These are phyloP conservation scores for Trichomonas vaginalis DNA, from an alignment of 208 protist genomes.

Conservation along the genomic window DNA sequence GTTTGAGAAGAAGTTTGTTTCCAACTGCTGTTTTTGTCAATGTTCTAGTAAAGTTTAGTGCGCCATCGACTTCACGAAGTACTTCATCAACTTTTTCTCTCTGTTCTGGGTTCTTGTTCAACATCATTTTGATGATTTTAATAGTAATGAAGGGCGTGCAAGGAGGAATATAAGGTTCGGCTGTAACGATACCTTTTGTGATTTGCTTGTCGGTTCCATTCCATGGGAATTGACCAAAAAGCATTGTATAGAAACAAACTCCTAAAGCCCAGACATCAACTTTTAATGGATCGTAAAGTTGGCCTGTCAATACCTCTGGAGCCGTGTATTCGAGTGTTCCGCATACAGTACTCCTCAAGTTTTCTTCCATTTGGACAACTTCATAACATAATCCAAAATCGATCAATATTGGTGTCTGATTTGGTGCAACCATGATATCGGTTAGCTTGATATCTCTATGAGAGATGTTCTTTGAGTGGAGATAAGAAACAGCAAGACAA, in stretches of 20 bases:
- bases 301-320: background rate
- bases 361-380: background rate
- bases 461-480: background rate
- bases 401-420: background rate
- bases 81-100: too few species aligned
- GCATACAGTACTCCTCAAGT: background rate
- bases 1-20: background rate
- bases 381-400: background rate
- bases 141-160: too few species aligned
- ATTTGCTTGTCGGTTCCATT: background rate
- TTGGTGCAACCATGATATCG: background rate
- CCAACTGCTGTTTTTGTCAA: too few species aligned
- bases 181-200: too few species aligned
- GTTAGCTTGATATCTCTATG: background rate
- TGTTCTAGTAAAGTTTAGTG: too few species aligned
- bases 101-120: too few species aligned
- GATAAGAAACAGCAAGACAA: background rate
- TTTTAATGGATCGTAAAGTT: background rate
- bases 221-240: background rate
- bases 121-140: too few species aligned
- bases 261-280: background rate
- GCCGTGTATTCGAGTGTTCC: background rate
- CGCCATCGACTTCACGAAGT: too few species aligned
- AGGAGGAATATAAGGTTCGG: too few species aligned
- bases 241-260: background rate